These are phyloP conservation scores for Mycena sp. DNA, from an alignment of 1,284 basidiomycete genomes.

Conservation along the genomic window DNA sequence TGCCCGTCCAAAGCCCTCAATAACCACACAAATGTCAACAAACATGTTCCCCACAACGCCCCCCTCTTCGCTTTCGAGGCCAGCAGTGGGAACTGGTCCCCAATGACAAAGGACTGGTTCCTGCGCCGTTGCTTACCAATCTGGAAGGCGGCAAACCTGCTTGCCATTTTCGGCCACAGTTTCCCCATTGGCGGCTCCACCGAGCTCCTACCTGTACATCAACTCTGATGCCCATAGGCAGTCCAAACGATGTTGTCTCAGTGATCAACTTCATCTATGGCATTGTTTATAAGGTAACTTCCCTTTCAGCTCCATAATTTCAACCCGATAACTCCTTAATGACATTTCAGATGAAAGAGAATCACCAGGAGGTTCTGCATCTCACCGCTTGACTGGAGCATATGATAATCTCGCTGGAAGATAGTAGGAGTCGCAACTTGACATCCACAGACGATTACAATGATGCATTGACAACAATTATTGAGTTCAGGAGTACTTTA, in stretches of 20 bases:
- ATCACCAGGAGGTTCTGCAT: too few relatives aligned
- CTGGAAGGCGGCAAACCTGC: conserved; percentile 18
- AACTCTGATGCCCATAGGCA: too few relatives aligned
- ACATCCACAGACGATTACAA: not conserved
- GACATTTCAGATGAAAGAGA: too few relatives aligned
- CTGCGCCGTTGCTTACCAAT: conserved; percentile 26
- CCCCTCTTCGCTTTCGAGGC: not conserved
- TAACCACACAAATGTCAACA: conserved; percentile 35
- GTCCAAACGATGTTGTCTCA: too few relatives aligned
- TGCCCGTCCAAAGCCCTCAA: conserved; percentile 38
- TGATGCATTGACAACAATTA: not conserved
- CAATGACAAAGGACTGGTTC: conserved; percentile 18
- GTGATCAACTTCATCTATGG: too few relatives aligned
- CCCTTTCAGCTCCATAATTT: too few relatives aligned
- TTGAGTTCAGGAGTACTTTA: not conserved
- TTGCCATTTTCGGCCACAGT: conserved; percentile 33
- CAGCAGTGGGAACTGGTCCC: not conserved
- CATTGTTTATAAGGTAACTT: too few relatives aligned
- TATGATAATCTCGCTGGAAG: not conserved
- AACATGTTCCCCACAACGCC: not conserved
- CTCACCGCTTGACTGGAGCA: too few relatives aligned
- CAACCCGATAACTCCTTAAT: too few relatives aligned
- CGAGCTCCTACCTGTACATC: conserved; percentile 33
- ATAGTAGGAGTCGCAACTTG: not conserved
- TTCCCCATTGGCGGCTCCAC: conserved; percentile 42